These are phyloP conservation scores for Nicotiana knightiana DNA, from an alignment of 257 asterid species.

Conservation along the genomic window DNA sequence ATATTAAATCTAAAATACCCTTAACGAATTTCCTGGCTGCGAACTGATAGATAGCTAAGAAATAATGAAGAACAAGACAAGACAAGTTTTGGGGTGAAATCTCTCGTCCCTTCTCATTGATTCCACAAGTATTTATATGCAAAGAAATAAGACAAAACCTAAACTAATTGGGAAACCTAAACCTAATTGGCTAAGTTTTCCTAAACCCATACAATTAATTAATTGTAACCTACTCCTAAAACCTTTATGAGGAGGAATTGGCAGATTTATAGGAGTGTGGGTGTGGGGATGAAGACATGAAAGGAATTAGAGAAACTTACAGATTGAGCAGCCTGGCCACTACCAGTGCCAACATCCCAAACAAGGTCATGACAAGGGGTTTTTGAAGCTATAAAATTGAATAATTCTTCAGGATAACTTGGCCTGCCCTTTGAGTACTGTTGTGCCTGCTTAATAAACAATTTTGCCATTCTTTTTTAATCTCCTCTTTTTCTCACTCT, in stretches of 20 bases:
- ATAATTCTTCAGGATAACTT: background rate
- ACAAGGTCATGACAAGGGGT: constrained; percentile 9
- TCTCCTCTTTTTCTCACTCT: too few species aligned
- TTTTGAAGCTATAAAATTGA: constrained; percentile 10
- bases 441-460: constrained; percentile 11
- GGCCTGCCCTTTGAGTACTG: constrained; percentile 4
- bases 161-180: too few species aligned
- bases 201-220: too few species aligned
- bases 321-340: constrained; percentile 14
- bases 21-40: background rate
- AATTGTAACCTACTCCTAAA: too few species aligned
- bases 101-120: too few species aligned
- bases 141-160: too few species aligned
- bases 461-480: background rate
- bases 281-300: background rate
- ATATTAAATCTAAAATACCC: background rate
- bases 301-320: background rate
- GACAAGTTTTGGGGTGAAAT: too few species aligned
- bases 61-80: too few species aligned
- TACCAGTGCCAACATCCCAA: constrained; percentile 15
- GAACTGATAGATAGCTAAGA: too few species aligned
- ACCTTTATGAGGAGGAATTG: background rate
- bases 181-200: too few species aligned
- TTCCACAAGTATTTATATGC: too few species aligned
- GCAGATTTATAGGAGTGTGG: too few species aligned